Evolutionary conservation across 2,329 filamentous ascomycete species (phyloP).

Genomic region (Colletotrichum sansevieriae): DNA sequence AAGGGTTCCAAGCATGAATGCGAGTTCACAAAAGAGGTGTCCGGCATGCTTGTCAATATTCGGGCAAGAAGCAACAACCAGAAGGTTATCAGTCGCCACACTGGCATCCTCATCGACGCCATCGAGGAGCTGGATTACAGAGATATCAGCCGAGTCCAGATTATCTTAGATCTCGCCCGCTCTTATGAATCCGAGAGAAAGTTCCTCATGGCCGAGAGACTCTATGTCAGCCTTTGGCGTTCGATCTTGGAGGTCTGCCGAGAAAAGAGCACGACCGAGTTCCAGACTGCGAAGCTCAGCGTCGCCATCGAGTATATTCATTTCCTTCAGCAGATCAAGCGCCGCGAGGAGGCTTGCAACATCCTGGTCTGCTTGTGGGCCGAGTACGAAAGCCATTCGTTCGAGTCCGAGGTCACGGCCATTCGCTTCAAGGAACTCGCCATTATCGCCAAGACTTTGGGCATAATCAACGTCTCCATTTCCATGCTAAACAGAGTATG

Average conservation of each 20-base stretch:
- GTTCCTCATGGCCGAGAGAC: too few relatives aligned
- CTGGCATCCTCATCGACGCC: slow-evolving; percentile 50
- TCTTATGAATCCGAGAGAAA: slow-evolving; percentile 48
- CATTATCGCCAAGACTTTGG: slow-evolving; percentile 49
- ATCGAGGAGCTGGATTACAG: slow-evolving; percentile 51
- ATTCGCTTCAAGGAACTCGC: slow-evolving; percentile 53
- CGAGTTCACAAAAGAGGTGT: slow-evolving; percentile 49
- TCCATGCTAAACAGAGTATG: too few relatives aligned
- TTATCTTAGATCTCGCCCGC: slow-evolving; percentile 52
- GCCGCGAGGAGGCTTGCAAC: too few relatives aligned
- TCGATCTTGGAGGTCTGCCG: too few relatives aligned
- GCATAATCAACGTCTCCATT: slow-evolving; percentile 45
- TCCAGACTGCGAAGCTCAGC: too few relatives aligned
- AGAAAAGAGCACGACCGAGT: too few relatives aligned
- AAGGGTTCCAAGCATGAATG: too few relatives aligned
- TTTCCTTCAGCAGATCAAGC: too few relatives aligned
- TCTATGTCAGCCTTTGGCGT: too few relatives aligned
- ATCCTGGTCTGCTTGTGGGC: too few relatives aligned
- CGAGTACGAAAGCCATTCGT: too few relatives aligned
- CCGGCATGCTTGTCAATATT: slow-evolving; percentile 47
- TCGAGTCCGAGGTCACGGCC: slow-evolving; percentile 44
- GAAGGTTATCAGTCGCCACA: neutral
- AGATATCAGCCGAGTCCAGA: slow-evolving; percentile 50
- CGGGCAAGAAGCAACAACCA: slow-evolving; percentile 46
- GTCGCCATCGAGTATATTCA: too few relatives aligned